Percentiles rank a stretch among this genome's conserved stretches.
These are phyloP conservation scores for Funneliformis geosporum DNA, from an alignment of 192 early-diverging fungal species.

Conservation along the genomic window DNA sequence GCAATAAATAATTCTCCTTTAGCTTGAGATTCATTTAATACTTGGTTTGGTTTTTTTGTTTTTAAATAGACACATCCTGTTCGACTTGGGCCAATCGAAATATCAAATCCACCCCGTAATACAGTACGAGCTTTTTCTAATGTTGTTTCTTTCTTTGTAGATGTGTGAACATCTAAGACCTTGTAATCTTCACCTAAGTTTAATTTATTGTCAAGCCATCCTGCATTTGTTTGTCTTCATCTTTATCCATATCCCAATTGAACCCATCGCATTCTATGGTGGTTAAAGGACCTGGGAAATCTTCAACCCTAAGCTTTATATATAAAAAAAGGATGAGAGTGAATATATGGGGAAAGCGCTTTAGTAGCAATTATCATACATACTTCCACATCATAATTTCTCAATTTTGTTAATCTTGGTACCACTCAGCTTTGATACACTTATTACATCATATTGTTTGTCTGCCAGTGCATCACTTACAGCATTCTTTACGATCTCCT, in stretches of 20 bases:
- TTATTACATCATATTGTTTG: too few species aligned
- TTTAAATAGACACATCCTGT: slow-evolving; percentile 19
- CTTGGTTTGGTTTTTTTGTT: slow-evolving; percentile 12
- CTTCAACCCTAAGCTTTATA: too few species aligned
- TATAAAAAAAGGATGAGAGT: too few species aligned
- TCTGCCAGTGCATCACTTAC: too few species aligned
- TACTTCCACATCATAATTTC: too few species aligned
- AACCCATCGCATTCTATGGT: slow-evolving; percentile 7
- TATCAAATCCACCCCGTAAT: slow-evolving; percentile 5
- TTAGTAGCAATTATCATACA: too few species aligned
- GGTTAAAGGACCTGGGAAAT: too few species aligned
- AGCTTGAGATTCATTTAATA: slow-evolving; percentile 10
- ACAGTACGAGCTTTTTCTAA: slow-evolving; percentile 7
- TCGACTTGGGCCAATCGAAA: slow-evolving; percentile 23
- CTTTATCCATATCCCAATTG: slow-evolving; percentile 20
- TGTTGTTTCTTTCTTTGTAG: slow-evolving; percentile 6
- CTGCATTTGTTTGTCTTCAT: slow-evolving; percentile 21
- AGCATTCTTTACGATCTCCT: too few species aligned
- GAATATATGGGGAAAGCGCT: too few species aligned
- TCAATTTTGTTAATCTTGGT: too few species aligned
- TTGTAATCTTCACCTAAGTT: not conserved
- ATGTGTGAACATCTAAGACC: slow-evolving; percentile 13
- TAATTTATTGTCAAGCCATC: slow-evolving; percentile 22
- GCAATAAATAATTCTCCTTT: slow-evolving; percentile 24
- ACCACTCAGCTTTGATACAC: too few species aligned